Conservation (phyloP, 495 filamentous ascomycete genomes). For the Astrothelium macrocarpum region DNA sequence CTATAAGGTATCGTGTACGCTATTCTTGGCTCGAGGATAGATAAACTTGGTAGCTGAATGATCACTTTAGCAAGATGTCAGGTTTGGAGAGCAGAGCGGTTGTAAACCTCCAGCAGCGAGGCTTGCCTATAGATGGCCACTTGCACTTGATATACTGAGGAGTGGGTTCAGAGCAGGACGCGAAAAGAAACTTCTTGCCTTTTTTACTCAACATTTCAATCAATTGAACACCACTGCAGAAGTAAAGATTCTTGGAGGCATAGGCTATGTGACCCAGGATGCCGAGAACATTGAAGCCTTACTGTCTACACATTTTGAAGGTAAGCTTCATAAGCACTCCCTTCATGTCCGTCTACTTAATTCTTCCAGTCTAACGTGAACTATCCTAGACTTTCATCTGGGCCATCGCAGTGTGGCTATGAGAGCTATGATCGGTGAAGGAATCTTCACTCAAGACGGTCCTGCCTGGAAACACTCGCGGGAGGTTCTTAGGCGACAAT, state of each 20-base stretch:
- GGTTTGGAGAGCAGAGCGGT: background rate
- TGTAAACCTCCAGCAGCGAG: slow-evolving; percentile 2
- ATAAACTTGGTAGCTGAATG: background rate
- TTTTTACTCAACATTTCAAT: slow-evolving; percentile 1
- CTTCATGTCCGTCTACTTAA: background rate
- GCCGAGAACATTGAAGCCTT: background rate
- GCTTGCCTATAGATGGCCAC: slow-evolving; percentile 5
- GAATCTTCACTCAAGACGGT: slow-evolving; percentile 65
- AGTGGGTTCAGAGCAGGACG: slow-evolving; percentile 1
- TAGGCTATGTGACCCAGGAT: slow-evolving; percentile 5
- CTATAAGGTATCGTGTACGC: background rate
- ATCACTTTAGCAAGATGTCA: background rate
- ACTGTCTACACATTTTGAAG: slow-evolving; percentile 1
- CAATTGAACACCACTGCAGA: slow-evolving; percentile 1
- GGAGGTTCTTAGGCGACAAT: slow-evolving; percentile 40
- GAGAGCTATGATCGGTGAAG: slow-evolving; percentile 22
- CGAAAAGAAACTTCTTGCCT: slow-evolving; percentile 6
- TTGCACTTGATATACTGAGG: slow-evolving; percentile 5
- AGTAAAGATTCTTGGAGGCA: slow-evolving; percentile 3
- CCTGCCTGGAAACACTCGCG: slow-evolving; percentile 52
- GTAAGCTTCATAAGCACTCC: background rate
- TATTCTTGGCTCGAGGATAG: background rate
- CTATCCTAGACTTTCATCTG: slow-evolving; percentile 5
- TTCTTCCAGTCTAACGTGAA: background rate
- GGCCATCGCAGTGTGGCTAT: slow-evolving; percentile 3